These are phyloP conservation scores for Pythium volutum DNA, from an alignment of 352 stramenopile species.

Conservation along the genomic window DNA sequence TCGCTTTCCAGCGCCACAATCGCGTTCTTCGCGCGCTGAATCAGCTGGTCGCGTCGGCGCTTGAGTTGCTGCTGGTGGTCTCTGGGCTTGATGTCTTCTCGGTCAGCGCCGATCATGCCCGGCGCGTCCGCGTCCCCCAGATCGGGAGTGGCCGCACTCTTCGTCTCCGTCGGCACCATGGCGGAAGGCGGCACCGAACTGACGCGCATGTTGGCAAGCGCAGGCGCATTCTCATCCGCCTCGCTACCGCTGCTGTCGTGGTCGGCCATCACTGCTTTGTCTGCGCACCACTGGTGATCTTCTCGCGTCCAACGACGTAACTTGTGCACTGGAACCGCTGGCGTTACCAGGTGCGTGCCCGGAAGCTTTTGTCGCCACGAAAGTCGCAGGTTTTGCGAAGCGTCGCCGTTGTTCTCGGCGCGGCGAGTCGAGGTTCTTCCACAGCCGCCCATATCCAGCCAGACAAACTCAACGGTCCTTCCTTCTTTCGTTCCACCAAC, in stretches of 20 bases:
- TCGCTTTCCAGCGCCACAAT: conserved; percentile 19
- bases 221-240: conserved; percentile 17
- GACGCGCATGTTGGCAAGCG: conserved; percentile 9
- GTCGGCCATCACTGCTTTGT: conserved; percentile 1
- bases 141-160: background rate
- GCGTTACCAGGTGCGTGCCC: conserved; percentile 15
- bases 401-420: background rate
- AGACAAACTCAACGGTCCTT: background rate
- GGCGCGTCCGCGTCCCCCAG: background rate
- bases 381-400: background rate
- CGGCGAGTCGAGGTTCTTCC: conserved; percentile 2
- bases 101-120: background rate
- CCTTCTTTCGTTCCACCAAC: conserved; percentile 9
- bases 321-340: conserved; percentile 28
- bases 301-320: conserved; percentile 16
- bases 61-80: conserved; percentile 8
- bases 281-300: conserved; percentile 2
- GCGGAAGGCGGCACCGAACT: background rate
- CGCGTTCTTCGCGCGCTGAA: conserved; percentile 19
- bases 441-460: background rate
- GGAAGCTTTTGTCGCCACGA: background rate
- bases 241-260: background rate
- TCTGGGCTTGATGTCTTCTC: conserved; percentile 2
- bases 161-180: background rate
- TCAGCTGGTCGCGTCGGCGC: conserved; percentile 19